A percentile compares a stretch with the other conserved stretches of the same genome.
Conservation (phyloP, 2,329 filamentous ascomycete genomes). For the Fusarium incarnatum region DNA sequence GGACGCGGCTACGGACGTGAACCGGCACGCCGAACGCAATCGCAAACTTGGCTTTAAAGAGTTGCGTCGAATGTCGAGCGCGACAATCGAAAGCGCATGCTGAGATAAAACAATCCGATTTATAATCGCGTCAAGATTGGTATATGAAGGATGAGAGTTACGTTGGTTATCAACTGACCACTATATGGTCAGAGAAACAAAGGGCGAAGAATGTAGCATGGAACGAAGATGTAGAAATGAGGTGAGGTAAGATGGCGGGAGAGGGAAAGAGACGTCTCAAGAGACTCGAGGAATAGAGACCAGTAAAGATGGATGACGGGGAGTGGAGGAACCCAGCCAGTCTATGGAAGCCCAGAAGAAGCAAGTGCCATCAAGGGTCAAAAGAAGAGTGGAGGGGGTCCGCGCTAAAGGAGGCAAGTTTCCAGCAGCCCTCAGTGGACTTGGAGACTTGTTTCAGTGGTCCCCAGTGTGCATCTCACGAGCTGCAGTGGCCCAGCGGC, state of each 20-base stretch:
- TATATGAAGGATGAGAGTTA: background rate
- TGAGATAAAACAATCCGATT: conserved; percentile 27
- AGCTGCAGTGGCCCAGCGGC: conserved; percentile 38
- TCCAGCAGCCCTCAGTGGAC: conserved; percentile 36
- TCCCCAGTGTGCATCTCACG: conserved; percentile 39
- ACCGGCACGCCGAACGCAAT: conserved; percentile 36
- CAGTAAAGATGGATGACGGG: conserved; percentile 38
- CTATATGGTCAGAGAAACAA: background rate
- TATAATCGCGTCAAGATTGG: conserved; percentile 9
- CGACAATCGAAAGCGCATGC: conserved; percentile 39
- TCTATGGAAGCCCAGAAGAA: conserved; percentile 35
- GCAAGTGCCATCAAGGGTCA: conserved; percentile 30
- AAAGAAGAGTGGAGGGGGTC: conserved; percentile 17
- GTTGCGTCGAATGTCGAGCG: conserved; percentile 35
- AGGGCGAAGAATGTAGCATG: conserved; percentile 12
- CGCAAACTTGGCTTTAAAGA: conserved; percentile 39
- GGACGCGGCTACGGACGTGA: conserved; percentile 33
- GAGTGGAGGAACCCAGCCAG: conserved; percentile 34
- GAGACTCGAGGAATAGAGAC: conserved; percentile 22
- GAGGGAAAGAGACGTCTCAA: conserved; percentile 15
- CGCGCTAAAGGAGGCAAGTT: conserved; percentile 36
- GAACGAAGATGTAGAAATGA: conserved; percentile 8
- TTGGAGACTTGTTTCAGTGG: conserved; percentile 30
- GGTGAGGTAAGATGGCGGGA: conserved; percentile 26
- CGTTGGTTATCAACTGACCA: background rate